Base-by-base conservation (phyloP, 306 rosid species). In the Canavalia gladiata region DNA sequence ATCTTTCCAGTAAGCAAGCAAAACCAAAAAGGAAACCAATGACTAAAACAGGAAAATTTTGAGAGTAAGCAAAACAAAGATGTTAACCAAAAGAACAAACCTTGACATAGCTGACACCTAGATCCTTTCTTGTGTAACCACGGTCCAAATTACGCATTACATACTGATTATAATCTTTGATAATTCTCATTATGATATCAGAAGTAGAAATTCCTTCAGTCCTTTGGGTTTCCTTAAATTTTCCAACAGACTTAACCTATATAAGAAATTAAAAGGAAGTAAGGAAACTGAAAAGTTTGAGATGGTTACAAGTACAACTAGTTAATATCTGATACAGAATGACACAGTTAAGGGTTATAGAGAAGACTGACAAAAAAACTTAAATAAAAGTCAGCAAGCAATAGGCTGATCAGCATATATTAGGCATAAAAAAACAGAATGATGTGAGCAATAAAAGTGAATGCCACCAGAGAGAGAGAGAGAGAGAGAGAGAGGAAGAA, bases 41-140 rank as follows among this genome's bases (percentile, higher is more conserved):
- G 42, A 58, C 78, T 69, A 18, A 43, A 9, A 78, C 51, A 81
- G 35, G 56, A 72, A 67, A 29, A 74, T 10, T 35, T 39, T 25
- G 47, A 68, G 65, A 57, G 7, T 28, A 34, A 52, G 65, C 45
- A 71, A 77, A 77, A 46, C 4, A 46, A 56, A 65, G 55, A 69
- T 43, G 43, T 37, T 42, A 33, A 75, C 51, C 68, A 59, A 64
- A 64, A 80, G 84, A 79, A 74, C 94, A 86, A 88, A 85, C 99
- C 99, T 93, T 95, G 83, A 95, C 98, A 63, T 82, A 95, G 92
- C 99, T 93, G 80, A 95, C 98, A 70, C 99, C 99, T 79, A 95
- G 98, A 39, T 95, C 99, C 86, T 89, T 95, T 85, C 99, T 93
- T 35, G 98, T 56, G 85, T 95, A 95, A 49, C 98, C 98, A 87